Conservation (phyloP, 192 early-diverging fungal species). For the Backusella tuberculispora region DNA sequence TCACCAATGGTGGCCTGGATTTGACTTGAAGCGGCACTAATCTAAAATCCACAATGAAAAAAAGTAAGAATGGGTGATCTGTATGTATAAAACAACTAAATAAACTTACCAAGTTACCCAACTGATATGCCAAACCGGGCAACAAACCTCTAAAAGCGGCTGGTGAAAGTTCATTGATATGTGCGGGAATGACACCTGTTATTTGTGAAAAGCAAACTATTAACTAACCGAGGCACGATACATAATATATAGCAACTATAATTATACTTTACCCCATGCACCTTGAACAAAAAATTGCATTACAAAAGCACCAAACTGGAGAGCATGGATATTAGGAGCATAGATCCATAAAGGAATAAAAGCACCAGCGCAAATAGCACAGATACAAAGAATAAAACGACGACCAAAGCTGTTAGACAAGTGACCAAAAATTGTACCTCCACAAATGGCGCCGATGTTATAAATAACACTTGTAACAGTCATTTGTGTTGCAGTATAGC, state of each 20-base stretch:
- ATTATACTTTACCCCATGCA: constrained; percentile 45
- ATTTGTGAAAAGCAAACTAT: constrained; percentile 30
- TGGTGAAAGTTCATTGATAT: constrained; percentile 73
- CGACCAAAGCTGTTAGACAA: constrained; percentile 72
- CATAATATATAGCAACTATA: neutral
- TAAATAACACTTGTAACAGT: constrained; percentile 64
- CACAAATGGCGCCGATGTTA: constrained; percentile 69
- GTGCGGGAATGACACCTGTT: constrained; percentile 70
- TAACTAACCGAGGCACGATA: neutral
- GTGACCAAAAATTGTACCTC: constrained; percentile 69
- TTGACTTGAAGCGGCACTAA: constrained; percentile 45
- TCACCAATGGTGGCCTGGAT: constrained; percentile 51
- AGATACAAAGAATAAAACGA: constrained; percentile 56
- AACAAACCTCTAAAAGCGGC: constrained; percentile 66
- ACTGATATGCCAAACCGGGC: constrained; percentile 76
- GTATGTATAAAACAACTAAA: constrained; percentile 20
- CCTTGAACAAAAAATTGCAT: constrained; percentile 65
- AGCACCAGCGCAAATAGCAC: constrained; percentile 54
- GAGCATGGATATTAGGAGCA: constrained; percentile 36
- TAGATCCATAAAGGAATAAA: constrained; percentile 74
- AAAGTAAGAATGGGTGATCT: neutral
- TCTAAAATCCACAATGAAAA: constrained; percentile 15
- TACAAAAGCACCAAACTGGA: constrained; percentile 49
- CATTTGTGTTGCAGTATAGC: constrained; percentile 53
- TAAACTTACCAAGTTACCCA: constrained; percentile 71